Evolutionary conservation across 2,329 filamentous ascomycete species (phyloP), one percentile per base, ranked within the genome.

Genomic region (Monosporascus sp.): DNA sequence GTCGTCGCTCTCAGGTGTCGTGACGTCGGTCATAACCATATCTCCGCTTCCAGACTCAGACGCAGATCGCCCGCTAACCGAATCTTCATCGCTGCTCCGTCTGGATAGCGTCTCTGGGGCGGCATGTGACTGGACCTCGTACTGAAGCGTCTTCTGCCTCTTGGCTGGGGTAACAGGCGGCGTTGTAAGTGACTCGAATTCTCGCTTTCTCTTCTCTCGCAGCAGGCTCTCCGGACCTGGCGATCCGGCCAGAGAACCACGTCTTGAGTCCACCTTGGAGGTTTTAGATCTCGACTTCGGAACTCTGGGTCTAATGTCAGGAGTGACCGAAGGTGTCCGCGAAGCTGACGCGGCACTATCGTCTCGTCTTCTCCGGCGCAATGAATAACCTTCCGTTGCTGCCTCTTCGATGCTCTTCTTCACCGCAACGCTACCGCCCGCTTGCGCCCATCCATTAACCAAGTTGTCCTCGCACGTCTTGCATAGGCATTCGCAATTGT

Each of bases 401-500:
- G 77, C 74, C 44, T 79, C 76, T 61, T 87, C 81, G 26, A 87
- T 77, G 61, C 76, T 80, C 57, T 67, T 74, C 62, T 71, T 75
- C 24, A 81, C 71, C 1, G 71, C 72, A 3, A 73, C 67, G 15
- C 74, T 74, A 0, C 71, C 76, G 4, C 77, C 76, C 15, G 73
- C 74, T 0, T 76, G 80, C 38, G 83, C 80, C 95, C 95, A 99
- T 1, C 94, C 94, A 67, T 97, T 97, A 51, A 80, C 78, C 53
- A 82, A 74, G 3, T 78, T 75, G 22, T 80, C 77, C 72, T 99
- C 94, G 69, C 94, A 99, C 0, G 89, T 94, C 61, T 81, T 80
- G 69, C 94, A 99, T 1, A 99, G 76, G 67, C 94, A 99, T 67
- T 99, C 94, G 70, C 91, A 92, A 62, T 99, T 99, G 68, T 92